Evolutionary conservation across 768 basidiomycete species (phyloP), one percentile per base, ranked within the genome.

Genomic region (Sistotremastrum suecicum): DNA sequence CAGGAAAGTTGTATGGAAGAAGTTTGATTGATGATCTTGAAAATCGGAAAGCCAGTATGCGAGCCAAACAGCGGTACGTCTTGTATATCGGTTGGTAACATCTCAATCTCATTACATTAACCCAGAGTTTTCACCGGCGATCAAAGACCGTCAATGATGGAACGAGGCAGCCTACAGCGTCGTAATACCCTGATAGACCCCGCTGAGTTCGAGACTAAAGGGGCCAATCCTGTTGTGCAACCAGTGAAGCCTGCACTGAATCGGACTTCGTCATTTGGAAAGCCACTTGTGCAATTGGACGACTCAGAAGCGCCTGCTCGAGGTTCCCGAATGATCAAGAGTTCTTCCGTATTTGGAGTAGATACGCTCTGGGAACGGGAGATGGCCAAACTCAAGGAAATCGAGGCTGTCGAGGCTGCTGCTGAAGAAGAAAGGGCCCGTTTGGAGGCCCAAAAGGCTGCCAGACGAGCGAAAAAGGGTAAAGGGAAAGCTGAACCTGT

Each of bases 301-400:
- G 71, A 74, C 28, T 74, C 20, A 40, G 50, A 29, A 47, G 42
- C n/a, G 51, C 51, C 9, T 4, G 38, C 45, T 38, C 35, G 47
- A 29, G 37, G 43, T 10, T 41, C 37, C 32, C 33, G 46, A 46
- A 58, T 68, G 43, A 47, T 68, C 0, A 69, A 64, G 37, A 73
- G 71, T 36, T 75, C 73, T 47, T 91, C 89, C n/a, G 87, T 92
- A 7, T 95, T 94, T 55, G 91, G 91, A 2, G 83, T 86, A 1
- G 91, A 95, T 60, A 83, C 82, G n/a, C 55, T 94, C 7, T 94
- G 91, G 91, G 83, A 92, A 56, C 71, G 76, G 37, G 91, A 95
- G 61, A 73, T 90, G 69, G 74, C 63, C 11, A 94, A 86, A 59
- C 66, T 94, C 44, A 75, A 75, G 50, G 69, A 77, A 49, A 84